A percentile compares a stretch with the other conserved stretches of the same genome.
phyloP scores from a whole-genome alignment of 345 rosid genomes.

The Balakata baccata region DNA sequence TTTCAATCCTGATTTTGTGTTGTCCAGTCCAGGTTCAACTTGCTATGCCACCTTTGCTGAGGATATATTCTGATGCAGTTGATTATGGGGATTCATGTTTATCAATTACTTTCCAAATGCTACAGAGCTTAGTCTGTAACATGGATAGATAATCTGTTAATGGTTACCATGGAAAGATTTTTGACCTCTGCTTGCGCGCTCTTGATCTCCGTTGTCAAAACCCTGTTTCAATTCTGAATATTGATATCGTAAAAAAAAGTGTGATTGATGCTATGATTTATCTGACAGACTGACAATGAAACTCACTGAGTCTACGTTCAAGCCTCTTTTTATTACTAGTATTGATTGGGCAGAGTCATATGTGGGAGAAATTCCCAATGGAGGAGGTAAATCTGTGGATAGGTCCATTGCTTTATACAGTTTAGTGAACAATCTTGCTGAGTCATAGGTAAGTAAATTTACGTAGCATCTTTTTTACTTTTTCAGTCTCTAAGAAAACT shows the following conservation, averaged over 20 bases:
- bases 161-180: constrained; percentile 60
- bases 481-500: background rate
- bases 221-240: constrained; percentile 50
- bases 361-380: constrained; percentile 41
- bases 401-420: constrained; percentile 77
- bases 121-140: constrained; percentile 50
- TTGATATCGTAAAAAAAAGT: constrained; percentile 65
- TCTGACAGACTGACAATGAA: constrained; percentile 82
- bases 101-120: constrained; percentile 68
- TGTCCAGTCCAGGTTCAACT: constrained; percentile 75
- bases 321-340: constrained; percentile 74
- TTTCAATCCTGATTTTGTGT: constrained; percentile 14
- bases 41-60: constrained; percentile 71
- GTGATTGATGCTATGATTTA: constrained; percentile 53
- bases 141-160: constrained; percentile 74
- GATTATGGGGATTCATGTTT: constrained; percentile 69
- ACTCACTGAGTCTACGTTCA: constrained; percentile 90
- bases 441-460: constrained; percentile 60
- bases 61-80: constrained; percentile 59
- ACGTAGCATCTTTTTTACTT: background rate
- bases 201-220: constrained; percentile 79
- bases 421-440: constrained; percentile 70
- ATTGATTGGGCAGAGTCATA: constrained; percentile 83
- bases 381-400: constrained; percentile 40
- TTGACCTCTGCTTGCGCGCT: constrained; percentile 73